These are phyloP conservation scores for Strigomonas galati DNA, from an alignment of 208 protist genomes.

Conservation along the genomic window DNA sequence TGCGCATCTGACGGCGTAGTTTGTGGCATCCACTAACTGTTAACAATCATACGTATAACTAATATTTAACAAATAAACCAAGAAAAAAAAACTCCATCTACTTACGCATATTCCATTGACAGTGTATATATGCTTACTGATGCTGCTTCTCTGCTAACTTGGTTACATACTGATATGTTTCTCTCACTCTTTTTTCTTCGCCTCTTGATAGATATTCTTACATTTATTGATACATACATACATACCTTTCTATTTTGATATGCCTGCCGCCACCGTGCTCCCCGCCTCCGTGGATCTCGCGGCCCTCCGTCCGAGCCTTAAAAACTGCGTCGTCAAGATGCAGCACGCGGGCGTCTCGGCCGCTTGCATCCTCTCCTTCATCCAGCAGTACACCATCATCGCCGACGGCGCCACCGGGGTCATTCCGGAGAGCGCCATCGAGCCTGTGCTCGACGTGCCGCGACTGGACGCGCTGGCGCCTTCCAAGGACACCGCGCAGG, in stretches of 20 bases:
- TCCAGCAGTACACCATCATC: slow-evolving; percentile 53
- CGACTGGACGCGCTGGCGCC: slow-evolving; percentile 28
- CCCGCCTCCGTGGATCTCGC: slow-evolving; percentile 18
- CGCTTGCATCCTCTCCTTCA: slow-evolving; percentile 61
- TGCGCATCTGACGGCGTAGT: slow-evolving; percentile 71
- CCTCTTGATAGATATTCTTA: background rate
- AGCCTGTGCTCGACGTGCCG: slow-evolving; percentile 38
- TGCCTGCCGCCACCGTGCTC: background rate
- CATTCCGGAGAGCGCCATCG: slow-evolving; percentile 52
- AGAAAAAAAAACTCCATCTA: too few relatives aligned
- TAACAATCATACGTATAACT: background rate
- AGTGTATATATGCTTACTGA: background rate
- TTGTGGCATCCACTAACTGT: background rate
- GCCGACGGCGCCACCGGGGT: slow-evolving; percentile 37
- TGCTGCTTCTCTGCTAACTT: background rate
- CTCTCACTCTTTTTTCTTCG: background rate
- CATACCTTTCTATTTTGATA: background rate
- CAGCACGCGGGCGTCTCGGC: slow-evolving; percentile 45
- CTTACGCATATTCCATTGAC: too few relatives aligned
- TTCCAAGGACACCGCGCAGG: background rate
- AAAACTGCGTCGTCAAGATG: slow-evolving; percentile 73
- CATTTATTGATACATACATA: background rate
- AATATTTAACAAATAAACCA: background rate
- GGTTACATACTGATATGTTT: too few relatives aligned
- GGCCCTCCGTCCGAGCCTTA: slow-evolving; percentile 33